Conservation (phyloP, 2,329 filamentous ascomycete genomes). For the Aspergillus fijiensis region DNA sequence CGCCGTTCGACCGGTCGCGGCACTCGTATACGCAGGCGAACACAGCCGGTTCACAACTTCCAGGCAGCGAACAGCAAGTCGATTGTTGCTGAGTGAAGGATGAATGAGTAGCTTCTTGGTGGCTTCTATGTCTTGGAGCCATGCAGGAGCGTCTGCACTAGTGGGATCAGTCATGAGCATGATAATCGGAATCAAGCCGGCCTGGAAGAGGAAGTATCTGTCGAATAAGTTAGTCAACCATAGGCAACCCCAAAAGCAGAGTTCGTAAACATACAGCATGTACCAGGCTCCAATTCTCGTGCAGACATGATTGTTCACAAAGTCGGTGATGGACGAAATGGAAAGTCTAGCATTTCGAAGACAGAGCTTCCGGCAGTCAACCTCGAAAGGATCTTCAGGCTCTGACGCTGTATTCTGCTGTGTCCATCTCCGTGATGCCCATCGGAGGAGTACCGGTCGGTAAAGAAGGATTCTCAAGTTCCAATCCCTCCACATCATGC, state of each 20-base stretch:
- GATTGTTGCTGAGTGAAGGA: slow-evolving; percentile 40
- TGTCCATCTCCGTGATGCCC: slow-evolving; percentile 39
- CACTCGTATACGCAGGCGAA: slow-evolving; percentile 30
- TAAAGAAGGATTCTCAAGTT: slow-evolving; percentile 47
- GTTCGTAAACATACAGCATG: slow-evolving; percentile 35
- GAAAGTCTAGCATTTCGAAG: slow-evolving; percentile 43
- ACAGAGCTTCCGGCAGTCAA: slow-evolving; percentile 41
- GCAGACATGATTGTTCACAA: slow-evolving; percentile 41
- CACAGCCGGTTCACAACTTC: slow-evolving; percentile 42
- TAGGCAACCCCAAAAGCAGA: background rate
- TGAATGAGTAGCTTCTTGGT: slow-evolving; percentile 42
- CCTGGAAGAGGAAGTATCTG: slow-evolving; percentile 49
- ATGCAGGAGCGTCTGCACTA: slow-evolving; percentile 35
- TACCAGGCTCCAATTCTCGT: slow-evolving; percentile 47
- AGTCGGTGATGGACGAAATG: slow-evolving; percentile 44
- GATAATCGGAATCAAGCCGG: slow-evolving; percentile 45
- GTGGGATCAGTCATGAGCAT: slow-evolving; percentile 45
- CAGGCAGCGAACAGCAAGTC: slow-evolving; percentile 40
- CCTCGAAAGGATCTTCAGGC: slow-evolving; percentile 38
- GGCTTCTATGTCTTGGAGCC: slow-evolving; percentile 42
- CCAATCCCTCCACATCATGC: slow-evolving; percentile 46
- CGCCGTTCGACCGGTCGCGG: slow-evolving; percentile 15
- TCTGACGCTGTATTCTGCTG: slow-evolving; percentile 30
- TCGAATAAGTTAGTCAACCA: background rate
- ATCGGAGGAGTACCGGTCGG: slow-evolving; percentile 44